Base-by-base conservation (phyloP, 305 asterid species). In the Ajuga reptans region DNA sequence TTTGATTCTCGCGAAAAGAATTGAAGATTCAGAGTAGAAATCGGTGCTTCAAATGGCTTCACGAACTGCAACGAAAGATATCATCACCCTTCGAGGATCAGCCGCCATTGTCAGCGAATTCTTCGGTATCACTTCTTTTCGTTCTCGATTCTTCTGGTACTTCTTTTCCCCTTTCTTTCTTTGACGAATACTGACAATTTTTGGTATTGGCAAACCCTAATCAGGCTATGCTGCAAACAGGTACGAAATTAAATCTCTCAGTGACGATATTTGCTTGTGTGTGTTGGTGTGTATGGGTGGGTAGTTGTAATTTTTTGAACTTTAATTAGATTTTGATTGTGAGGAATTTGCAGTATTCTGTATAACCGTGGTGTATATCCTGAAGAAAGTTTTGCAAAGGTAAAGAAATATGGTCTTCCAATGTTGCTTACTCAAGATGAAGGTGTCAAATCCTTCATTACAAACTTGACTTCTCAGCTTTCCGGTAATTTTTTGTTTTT, bases 211-310 rank as follows among this genome's bases (percentile, higher is more conserved):
- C 12, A 9, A 50, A 10, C 34, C 54, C 31, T 66, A 79, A 60
- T 46, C 89, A 90, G 96, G 92, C 18, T 91, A 91, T 82, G 98
- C 98, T 47, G 92, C 98, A 36, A 89, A 89, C 69, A 89, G 97
- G 97, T 89, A 18, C 49, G 54, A 58, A 17, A 58, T 45, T 5
- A 9, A 42, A 9, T 5, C 53, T 5, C 4, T 47, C 50, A 18
- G 3, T 27, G 12, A 52, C 37, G 9, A 55, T 14, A 29, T 21
- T 11, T 56, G 6, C 45, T 29, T 3, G 1, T 27, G 9, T 51
- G 7, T 7, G n/a, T n/a, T n/a, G n/a, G n/a, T n/a, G n/a, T n/a
- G n/a, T n/a, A n/a, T n/a, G n/a, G n/a, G n/a, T n/a, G n/a, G n/a
- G n/a, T n/a, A n/a, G n/a, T n/a, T n/a, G n/a, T n/a, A n/a, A n/a